These are phyloP conservation scores for Linum lewisii DNA, from an alignment of 345 rosid species.

Conservation along the genomic window DNA sequence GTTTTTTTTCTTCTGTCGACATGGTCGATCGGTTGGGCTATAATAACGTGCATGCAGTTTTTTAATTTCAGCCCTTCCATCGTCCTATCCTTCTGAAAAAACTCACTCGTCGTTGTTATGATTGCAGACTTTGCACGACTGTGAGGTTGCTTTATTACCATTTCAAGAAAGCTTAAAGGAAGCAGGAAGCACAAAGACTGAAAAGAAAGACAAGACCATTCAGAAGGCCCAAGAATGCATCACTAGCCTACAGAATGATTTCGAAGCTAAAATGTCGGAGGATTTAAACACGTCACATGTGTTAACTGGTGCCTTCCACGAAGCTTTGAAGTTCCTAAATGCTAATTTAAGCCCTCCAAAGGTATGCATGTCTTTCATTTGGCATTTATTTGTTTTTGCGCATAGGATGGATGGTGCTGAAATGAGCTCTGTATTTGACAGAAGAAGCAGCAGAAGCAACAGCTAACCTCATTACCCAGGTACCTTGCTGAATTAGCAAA, in stretches of 20 bases:
- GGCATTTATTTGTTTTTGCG: background rate
- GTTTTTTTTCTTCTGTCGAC: no score
- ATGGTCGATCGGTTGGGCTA: no score
- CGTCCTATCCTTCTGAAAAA: background rate
- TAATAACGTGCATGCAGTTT: no score
- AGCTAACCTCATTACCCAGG: constrained; percentile 34
- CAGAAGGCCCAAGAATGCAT: constrained; percentile 51
- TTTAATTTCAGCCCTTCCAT: no score
- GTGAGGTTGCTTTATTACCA: constrained; percentile 47
- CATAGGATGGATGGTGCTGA: background rate
- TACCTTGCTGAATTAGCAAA: constrained; percentile 54
- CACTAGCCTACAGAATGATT: constrained; percentile 40
- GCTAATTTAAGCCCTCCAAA: constrained; percentile 45
- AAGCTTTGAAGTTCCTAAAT: constrained; percentile 70
- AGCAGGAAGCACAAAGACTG: constrained; percentile 22
- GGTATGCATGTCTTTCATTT: constrained; percentile 27
- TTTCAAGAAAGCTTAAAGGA: constrained; percentile 33
- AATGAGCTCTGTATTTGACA: constrained; percentile 18
- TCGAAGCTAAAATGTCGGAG: constrained; percentile 63
- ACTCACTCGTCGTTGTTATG: background rate
- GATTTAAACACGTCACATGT: constrained; percentile 71
- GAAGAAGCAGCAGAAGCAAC: constrained; percentile 74
- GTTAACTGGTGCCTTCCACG: constrained; percentile 76
- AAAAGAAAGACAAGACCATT: constrained; percentile 26
- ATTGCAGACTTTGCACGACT: constrained; percentile 67